Evolutionary conservation across 768 basidiomycete genomes (phyloP).

Genomic region (Suillus alpinus): DNA sequence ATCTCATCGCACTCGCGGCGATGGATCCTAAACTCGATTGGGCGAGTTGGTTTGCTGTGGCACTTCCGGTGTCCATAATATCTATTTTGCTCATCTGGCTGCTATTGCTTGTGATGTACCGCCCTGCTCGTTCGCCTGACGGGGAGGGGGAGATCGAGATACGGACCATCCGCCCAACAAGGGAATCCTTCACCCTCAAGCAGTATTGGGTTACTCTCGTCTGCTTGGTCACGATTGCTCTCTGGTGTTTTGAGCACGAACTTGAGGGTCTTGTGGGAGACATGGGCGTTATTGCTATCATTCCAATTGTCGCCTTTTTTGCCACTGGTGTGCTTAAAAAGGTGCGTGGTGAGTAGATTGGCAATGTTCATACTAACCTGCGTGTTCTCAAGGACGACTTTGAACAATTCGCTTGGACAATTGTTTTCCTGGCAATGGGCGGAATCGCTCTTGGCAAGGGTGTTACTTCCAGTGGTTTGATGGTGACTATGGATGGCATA

Average conservation of each 20-base stretch:
- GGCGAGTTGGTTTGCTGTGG: conserved; percentile 91
- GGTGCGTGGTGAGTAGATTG: conserved; percentile 41
- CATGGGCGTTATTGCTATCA: conserved; percentile 95
- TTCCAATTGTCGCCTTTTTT: conserved; percentile 93
- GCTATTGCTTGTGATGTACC: conserved; percentile 80
- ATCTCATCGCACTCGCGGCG: conserved; percentile 83
- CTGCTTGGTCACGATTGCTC: conserved; percentile 75
- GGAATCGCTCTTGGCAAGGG: conserved; percentile 96
- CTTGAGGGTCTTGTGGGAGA: conserved; percentile 81
- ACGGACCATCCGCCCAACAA: conserved; percentile 77
- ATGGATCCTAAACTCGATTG: conserved; percentile 89
- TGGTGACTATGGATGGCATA: conserved; percentile 69
- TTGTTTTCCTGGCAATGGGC: conserved; percentile 97
- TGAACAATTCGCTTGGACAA: conserved; percentile 91
- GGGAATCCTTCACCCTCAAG: conserved; percentile 75
- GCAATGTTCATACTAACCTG: not conserved
- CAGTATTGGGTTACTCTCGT: conserved; percentile 91
- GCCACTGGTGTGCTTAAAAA: conserved; percentile 91
- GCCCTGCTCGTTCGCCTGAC: conserved; percentile 66
- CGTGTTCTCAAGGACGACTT: conserved; percentile 72
- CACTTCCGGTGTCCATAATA: conserved; percentile 83
- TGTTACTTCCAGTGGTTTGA: conserved; percentile 83
- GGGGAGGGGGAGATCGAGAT: conserved; percentile 81
- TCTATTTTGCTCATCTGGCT: conserved; percentile 92
- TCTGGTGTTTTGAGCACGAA: conserved; percentile 87